Percentiles rank a stretch among this genome's conserved stretches.
Evolutionary conservation across 2,329 filamentous ascomycete genomes (phyloP).

Genomic region (Cucurbitaria berberidis): DNA sequence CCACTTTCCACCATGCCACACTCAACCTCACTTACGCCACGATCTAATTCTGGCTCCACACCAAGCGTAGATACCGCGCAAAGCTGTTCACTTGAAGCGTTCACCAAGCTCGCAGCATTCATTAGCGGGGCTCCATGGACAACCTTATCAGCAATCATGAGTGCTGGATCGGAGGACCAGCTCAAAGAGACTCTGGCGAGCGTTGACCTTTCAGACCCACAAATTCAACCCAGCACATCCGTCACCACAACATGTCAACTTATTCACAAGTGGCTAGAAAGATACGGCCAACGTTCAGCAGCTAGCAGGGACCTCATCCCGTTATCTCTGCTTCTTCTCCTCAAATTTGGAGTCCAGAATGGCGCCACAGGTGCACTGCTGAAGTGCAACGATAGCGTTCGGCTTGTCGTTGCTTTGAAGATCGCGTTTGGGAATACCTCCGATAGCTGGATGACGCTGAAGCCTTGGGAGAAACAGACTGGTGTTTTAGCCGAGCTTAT

Average conservation of each 20-base stretch:
- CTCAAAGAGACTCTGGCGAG: background rate
- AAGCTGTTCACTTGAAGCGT: background rate
- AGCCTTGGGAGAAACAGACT: background rate
- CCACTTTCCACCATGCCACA: background rate
- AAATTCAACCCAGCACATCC: background rate
- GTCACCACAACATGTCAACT: background rate
- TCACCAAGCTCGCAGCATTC: slow-evolving; percentile 1
- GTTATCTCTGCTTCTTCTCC: background rate
- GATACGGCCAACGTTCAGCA: background rate
- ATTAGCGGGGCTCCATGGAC: background rate
- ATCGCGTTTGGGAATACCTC: background rate
- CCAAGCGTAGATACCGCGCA: background rate
- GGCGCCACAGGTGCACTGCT: background rate
- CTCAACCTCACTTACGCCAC: background rate
- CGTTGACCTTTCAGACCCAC: background rate
- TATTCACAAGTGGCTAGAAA: background rate
- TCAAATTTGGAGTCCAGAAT: background rate
- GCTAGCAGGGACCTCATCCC: background rate
- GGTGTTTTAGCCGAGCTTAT: background rate
- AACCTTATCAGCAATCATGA: background rate
- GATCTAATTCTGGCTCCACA: background rate
- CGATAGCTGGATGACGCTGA: background rate
- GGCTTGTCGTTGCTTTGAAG: background rate
- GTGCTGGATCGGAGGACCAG: background rate
- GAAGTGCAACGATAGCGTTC: background rate